phyloP scores from a whole-genome alignment of 768 basidiomycete species.

The Termitomyces sp. region DNA sequence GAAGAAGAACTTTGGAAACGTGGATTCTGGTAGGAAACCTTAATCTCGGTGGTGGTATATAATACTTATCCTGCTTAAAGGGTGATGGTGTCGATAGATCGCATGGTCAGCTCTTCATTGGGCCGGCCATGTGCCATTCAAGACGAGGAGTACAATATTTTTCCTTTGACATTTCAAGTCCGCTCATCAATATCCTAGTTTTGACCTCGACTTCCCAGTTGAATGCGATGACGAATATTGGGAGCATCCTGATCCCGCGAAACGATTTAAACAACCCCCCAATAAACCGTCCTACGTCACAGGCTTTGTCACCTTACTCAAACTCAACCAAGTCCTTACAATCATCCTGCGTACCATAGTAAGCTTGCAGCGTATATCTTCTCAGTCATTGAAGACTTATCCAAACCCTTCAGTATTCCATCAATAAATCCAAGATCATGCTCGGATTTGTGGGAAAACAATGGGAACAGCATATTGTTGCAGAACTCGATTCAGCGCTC shows the following conservation, averaged over 20 bases:
- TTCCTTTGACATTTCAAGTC: background rate
- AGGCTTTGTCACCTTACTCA: constrained; percentile 50
- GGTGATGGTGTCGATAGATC: constrained; percentile 51
- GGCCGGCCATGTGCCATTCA: constrained; percentile 76
- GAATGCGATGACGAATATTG: constrained; percentile 75
- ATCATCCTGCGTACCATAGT: constrained; percentile 63
- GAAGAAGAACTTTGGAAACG: constrained; percentile 77
- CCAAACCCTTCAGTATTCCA: constrained; percentile 92
- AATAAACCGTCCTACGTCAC: constrained; percentile 52
- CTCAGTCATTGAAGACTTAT: background rate
- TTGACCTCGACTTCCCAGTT: constrained; percentile 65
- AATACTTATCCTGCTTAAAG: constrained; percentile 22
- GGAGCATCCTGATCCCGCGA: constrained; percentile 51
- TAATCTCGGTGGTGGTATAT: constrained; percentile 7
- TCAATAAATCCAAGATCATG: constrained; percentile 65
- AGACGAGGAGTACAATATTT: constrained; percentile 63
- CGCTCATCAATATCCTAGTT: constrained; percentile 32
- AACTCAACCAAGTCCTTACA: constrained; percentile 58
- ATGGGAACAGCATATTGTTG: constrained; percentile 68
- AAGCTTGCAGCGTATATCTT: constrained; percentile 16
- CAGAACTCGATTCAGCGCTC: constrained; percentile 65
- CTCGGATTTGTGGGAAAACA: constrained; percentile 55
- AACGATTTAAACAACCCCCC: constrained; percentile 66
- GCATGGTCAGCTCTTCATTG: constrained; percentile 44
- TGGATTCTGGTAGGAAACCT: constrained; percentile 47